These are phyloP conservation scores for Jacaranda mimosifolia DNA, from an alignment of 257 asterid species.

Conservation along the genomic window DNA sequence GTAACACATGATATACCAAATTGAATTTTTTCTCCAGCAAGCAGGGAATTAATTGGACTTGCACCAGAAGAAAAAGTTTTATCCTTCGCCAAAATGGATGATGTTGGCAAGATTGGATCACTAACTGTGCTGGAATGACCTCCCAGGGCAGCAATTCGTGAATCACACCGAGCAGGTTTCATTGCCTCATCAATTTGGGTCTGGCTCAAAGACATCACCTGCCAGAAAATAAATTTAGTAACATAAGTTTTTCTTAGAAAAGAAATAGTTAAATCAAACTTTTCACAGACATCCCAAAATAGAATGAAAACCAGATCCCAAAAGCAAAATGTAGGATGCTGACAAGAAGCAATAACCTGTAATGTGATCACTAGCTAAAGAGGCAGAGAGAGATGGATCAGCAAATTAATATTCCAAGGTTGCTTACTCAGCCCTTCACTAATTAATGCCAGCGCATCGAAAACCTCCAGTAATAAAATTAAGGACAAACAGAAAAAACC, in stretches of 20 bases:
- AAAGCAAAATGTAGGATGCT: neutral
- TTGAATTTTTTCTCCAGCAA: slow-evolving; percentile 96
- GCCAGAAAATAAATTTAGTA: slow-evolving; percentile 41
- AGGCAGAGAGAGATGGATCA: slow-evolving; percentile 3
- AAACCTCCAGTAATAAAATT: neutral
- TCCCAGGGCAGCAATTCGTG: slow-evolving; percentile 70
- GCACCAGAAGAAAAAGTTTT: slow-evolving; percentile 72
- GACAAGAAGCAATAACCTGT: slow-evolving; percentile 19
- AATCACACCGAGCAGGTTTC: slow-evolving; percentile 73
- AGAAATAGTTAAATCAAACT: neutral
- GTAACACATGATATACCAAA: slow-evolving; percentile 61
- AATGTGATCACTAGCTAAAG: slow-evolving; percentile 2
- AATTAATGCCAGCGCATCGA: slow-evolving; percentile 4
- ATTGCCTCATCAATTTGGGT: slow-evolving; percentile 92
- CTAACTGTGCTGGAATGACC: slow-evolving; percentile 61
- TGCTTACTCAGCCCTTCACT: slow-evolving; percentile 19
- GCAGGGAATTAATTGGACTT: slow-evolving; percentile 89
- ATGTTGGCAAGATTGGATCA: slow-evolving; percentile 62
- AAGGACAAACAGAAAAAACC: neutral
- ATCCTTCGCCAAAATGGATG: slow-evolving; percentile 72
- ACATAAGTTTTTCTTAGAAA: neutral
- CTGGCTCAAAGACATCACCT: slow-evolving; percentile 94
- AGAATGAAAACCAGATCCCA: slow-evolving; percentile 5
- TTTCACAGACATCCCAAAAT: neutral
- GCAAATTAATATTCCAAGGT: neutral